Percentiles rank a stretch among this genome's conserved stretches.
phyloP scores from a whole-genome alignment of 306 rosid genomes.

The Boehmeria nivea region DNA sequence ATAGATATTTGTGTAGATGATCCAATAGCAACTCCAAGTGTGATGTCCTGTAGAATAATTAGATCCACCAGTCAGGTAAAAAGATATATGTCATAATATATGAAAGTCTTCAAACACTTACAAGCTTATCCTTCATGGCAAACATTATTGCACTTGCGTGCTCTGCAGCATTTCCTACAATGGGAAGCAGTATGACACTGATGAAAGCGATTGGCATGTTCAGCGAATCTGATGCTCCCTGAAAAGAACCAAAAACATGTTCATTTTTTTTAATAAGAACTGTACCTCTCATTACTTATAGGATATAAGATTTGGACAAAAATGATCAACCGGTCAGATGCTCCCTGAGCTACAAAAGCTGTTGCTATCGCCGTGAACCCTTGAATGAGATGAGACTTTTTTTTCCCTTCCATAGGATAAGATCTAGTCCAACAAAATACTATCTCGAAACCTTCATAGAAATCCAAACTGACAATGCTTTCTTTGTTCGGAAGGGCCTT shows the following conservation, averaged over 20 bases:
- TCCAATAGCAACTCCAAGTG: constrained; percentile 90
- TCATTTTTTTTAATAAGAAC: background rate
- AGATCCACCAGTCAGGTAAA: constrained; percentile 21
- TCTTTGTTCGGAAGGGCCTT: no score
- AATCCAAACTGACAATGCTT: no score
- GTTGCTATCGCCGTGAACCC: no score
- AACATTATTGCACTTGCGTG: constrained; percentile 95
- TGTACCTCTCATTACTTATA: no score
- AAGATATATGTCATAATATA: background rate
- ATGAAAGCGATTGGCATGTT: constrained; percentile 83
- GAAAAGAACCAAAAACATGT: constrained; percentile 26
- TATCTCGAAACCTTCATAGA: no score
- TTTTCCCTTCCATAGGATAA: no score
- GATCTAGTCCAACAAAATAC: no score
- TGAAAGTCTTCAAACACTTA: constrained; percentile 41
- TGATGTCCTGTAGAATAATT: constrained; percentile 58
- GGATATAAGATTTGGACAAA: no score
- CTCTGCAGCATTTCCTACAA: constrained; percentile 66
- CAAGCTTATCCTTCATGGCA: constrained; percentile 94
- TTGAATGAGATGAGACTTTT: no score
- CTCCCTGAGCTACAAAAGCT: no score
- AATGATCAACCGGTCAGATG: no score
- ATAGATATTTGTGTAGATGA: constrained; percentile 92
- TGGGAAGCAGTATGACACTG: constrained; percentile 85
- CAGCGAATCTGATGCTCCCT: constrained; percentile 86